Evolutionary conservation across 225 moss, liverwort and hornwort genomes (phyloP), one percentile per base, ranked within the genome.

Genomic region (Neckera pumila): DNA sequence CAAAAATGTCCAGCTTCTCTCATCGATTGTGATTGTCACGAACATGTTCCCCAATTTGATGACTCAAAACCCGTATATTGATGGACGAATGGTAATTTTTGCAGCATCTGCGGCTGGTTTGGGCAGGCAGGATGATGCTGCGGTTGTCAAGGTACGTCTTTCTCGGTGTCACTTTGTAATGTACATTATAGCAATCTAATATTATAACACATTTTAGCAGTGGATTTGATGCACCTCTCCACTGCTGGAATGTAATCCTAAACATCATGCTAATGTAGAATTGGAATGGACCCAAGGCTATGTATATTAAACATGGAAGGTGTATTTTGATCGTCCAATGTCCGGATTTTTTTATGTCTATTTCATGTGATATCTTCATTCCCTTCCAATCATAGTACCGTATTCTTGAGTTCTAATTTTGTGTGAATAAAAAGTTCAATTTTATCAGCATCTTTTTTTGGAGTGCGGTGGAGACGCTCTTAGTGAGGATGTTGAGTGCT

Each of bases 101-200:
- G 86, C 91, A 98, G 98, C 93, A 83, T 93, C 97, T 36, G 94
- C 97, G 58, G 93, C 98, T 85, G 98, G 98, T 80, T 94, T 93
- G 81, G 98, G 97, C 84, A 93, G 97, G 85, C 87, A 89, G 84
- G 98, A 98, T 87, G 98, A 98, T 80, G 96, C 98, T 89, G 96
- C 96, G 76, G 93, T 98, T 86, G 98, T 98, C 54, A 98, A 98
- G 97, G 97, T 98, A 76, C 59, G 80, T 56, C 85, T 60, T 84
- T 14, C 54, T 67, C 62, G 53, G 60, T 38, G 67, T 20, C 53
- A 53, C n/a, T 40, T 17, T 64, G 60, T 85, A 66, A 28, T 66
- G 56, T 63, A 47, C 64, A 64, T 36, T 76, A 36, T 76, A 84
- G 42, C 45, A 74, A n/a, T 57, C 71, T 76, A 34, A 22, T 40